phyloP scores from a whole-genome alignment of 2,329 filamentous ascomycete species.

The Thermothelomyces thermophilus region DNA sequence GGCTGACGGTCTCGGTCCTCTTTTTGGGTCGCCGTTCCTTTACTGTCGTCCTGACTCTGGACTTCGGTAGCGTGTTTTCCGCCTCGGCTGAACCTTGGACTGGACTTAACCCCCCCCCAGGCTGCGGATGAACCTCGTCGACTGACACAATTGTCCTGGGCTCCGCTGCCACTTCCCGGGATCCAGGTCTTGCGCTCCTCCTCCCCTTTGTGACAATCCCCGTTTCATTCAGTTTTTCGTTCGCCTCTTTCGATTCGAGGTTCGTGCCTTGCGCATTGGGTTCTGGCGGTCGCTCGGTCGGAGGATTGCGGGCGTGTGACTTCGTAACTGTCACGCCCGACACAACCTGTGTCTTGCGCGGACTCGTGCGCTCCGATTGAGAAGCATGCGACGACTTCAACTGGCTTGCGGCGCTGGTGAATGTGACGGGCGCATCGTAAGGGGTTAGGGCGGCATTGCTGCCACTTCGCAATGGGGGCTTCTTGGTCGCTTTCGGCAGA shows the following conservation, averaged over 20 bases:
- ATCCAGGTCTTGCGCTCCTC: background rate
- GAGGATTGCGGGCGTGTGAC: background rate
- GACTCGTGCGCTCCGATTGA: conserved; percentile 9
- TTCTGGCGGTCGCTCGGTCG: background rate
- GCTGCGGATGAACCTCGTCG: conserved; percentile 21
- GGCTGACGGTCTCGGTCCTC: conserved; percentile 31
- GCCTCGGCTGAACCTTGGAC: conserved; percentile 15
- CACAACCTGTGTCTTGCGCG: background rate
- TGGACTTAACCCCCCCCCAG: conserved; percentile 34
- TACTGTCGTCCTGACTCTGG: conserved; percentile 27
- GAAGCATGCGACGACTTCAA: conserved; percentile 30
- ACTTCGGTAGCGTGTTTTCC: conserved; percentile 30
- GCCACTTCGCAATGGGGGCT: conserved; percentile 31
- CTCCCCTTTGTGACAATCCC: background rate
- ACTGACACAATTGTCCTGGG: background rate
- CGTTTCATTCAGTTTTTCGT: background rate
- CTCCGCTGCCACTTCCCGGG: background rate
- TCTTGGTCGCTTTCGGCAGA: conserved; percentile 33
- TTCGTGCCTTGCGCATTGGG: background rate
- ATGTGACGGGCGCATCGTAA: conserved; percentile 31
- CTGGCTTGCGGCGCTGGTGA: conserved; percentile 38
- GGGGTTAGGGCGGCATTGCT: conserved; percentile 35
- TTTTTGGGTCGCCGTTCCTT: conserved; percentile 24
- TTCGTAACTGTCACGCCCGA: background rate
- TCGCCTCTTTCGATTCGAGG: background rate